Base-by-base conservation (phyloP, 225 moss, liverwort and hornwort genomes). In the Bryoerythrophyllum caledonicum region DNA sequence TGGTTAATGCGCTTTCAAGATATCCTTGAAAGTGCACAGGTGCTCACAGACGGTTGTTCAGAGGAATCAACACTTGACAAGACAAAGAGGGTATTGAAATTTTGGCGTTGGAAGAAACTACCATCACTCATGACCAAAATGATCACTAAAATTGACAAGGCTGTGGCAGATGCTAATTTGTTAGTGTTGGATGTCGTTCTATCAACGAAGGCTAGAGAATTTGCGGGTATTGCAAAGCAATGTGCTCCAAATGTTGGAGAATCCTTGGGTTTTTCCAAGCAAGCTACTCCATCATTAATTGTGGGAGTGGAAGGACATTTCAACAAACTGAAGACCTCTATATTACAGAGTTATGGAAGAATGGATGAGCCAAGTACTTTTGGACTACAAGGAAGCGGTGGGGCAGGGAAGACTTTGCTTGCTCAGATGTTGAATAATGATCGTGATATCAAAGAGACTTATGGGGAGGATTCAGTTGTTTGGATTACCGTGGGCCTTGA, bases 351-450 rank as follows among this genome's bases (percentile, higher is more conserved):
- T 26, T 13, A 17, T 10, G 8, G 8, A 19, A 49, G 19, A 44
- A 15, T 25, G 7, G 6, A 44, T 10, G 9, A 1, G 2, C 1
- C 25, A 16, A 44, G 26, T 8, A 8, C 15, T 3, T 38, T 25
- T 8, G 64, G 71, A 17, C 19, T 78, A 24, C 3, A 44, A 0
- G 63, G 56, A 13, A 63, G 8, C 13, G 55, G 78, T 24, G 71
- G 44, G 62, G 63, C 48, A 0, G n/a, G 78, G 0, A 78, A 78
- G 7, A 72, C 65, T 6, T 46, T 70, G 24, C 19, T 77, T 19
- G 71, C 46, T 5, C 8, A 21, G 0, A 23, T 44, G 0, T 0
- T 78, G 0, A 54, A 64, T 1, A 55, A 71, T 32, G 64, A 78
- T 32, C 3, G 0, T 9, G 64, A 57, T 4, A 64, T 80, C 7